These are phyloP conservation scores for Saccharomyces hybrid DNA, from an alignment of 1,139 yeast species.

Conservation along the genomic window DNA sequence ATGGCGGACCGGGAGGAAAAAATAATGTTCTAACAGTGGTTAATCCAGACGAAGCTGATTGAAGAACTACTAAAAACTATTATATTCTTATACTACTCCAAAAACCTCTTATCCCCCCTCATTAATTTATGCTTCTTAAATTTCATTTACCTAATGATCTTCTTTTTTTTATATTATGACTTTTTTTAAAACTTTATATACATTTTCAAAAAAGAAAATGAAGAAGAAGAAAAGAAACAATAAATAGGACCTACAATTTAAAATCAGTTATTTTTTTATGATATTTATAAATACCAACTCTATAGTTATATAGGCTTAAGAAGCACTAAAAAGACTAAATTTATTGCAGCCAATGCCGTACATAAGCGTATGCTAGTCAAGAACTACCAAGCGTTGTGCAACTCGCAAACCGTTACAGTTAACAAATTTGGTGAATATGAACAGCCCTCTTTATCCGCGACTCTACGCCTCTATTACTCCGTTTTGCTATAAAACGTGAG, in stretches of 20 bases:
- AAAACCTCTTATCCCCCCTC: slow-evolving; percentile 13
- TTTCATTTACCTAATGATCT: not conserved
- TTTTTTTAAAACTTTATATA: not conserved
- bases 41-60: slow-evolving; percentile 26
- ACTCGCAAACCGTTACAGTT: too few species aligned
- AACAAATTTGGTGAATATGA: too few species aligned
- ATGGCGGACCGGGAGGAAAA: slow-evolving; percentile 11
- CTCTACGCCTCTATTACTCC: too few species aligned
- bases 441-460: too few species aligned
- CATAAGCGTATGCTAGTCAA: too few species aligned
- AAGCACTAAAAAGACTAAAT: not conserved
- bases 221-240: not conserved
- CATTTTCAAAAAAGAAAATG: too few species aligned
- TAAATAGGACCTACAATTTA: not conserved
- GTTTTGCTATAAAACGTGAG: too few species aligned
- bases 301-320: not conserved
- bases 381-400: too few species aligned
- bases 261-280: not conserved
- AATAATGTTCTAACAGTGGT: slow-evolving; percentile 28
- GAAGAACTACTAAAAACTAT: not conserved
- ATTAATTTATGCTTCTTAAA: not conserved
- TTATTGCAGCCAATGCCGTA: too few species aligned
- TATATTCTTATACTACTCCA: slow-evolving; percentile 5
- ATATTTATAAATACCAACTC: not conserved
- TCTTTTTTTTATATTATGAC: not conserved